These are phyloP conservation scores for Suillus fuscotomentosus DNA, from an alignment of 768 basidiomycete genomes.

Conservation along the genomic window DNA sequence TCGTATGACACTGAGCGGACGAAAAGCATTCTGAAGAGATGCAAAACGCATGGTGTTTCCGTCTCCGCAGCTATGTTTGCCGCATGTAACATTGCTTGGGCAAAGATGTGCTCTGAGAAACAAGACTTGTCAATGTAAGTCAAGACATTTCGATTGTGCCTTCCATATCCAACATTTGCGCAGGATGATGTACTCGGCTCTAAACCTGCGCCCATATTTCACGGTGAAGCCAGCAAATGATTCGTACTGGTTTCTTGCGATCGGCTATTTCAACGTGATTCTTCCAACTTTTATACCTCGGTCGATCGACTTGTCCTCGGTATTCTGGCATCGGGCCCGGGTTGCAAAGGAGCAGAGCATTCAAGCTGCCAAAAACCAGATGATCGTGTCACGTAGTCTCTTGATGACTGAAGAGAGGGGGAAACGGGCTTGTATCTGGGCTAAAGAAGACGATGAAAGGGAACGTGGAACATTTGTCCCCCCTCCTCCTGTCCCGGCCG, in stretches of 20 bases:
- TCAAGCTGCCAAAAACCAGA: slow-evolving; percentile 58
- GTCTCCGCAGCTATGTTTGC: slow-evolving; percentile 77
- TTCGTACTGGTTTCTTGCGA: slow-evolving; percentile 82
- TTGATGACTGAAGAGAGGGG: slow-evolving; percentile 68
- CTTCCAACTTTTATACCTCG: slow-evolving; percentile 71
- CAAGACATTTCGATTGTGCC: neutral
- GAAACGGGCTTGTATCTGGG: slow-evolving; percentile 61
- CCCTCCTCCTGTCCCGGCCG: slow-evolving; percentile 22
- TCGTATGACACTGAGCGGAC: slow-evolving; percentile 57
- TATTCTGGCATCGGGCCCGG: slow-evolving; percentile 76
- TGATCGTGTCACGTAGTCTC: slow-evolving; percentile 58
- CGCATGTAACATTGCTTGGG: slow-evolving; percentile 75
- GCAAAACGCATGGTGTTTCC: slow-evolving; percentile 70
- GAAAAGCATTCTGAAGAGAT: slow-evolving; percentile 60
- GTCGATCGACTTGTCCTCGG: slow-evolving; percentile 35
- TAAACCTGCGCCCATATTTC: slow-evolving; percentile 71
- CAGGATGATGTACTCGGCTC: slow-evolving; percentile 84
- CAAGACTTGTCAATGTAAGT: slow-evolving; percentile 54
- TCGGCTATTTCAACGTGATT: slow-evolving; percentile 80
- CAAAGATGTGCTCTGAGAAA: slow-evolving; percentile 42
- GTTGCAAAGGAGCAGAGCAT: slow-evolving; percentile 67
- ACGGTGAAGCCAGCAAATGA: slow-evolving; percentile 42
- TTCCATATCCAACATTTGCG: neutral
- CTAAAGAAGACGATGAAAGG: slow-evolving; percentile 71
- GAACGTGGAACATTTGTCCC: slow-evolving; percentile 41